Percentiles rank a stretch among this genome's conserved stretches.
Evolutionary conservation across 805 yeast species (phyloP).

Genomic region (Kodamaea nitidulidarum): DNA sequence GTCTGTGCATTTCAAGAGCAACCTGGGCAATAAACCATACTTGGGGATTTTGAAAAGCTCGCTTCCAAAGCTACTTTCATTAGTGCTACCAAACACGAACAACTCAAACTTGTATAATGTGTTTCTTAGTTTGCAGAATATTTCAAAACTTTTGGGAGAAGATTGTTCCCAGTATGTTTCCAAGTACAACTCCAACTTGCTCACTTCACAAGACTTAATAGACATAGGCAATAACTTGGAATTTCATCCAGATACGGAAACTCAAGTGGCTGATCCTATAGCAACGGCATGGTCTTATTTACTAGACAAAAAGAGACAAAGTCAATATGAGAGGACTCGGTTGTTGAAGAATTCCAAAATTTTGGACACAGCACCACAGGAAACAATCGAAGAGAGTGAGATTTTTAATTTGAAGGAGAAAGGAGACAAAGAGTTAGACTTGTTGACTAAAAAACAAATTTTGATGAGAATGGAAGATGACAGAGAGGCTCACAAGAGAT

Average conservation of each 20-base stretch:
- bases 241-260: slow-evolving; percentile 16
- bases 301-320: slow-evolving; percentile 43
- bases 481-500: slow-evolving; percentile 81
- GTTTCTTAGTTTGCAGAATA: slow-evolving; percentile 32
- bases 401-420: slow-evolving; percentile 23
- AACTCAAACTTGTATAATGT: slow-evolving; percentile 36
- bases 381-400: slow-evolving; percentile 21
- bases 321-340: slow-evolving; percentile 47
- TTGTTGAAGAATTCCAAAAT: slow-evolving; percentile 31
- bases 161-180: slow-evolving; percentile 23
- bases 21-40: slow-evolving; percentile 38
- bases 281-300: slow-evolving; percentile 46
- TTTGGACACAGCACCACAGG: slow-evolving; percentile 16
- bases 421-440: slow-evolving; percentile 16
- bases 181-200: slow-evolving; percentile 28
- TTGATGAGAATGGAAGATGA: slow-evolving; percentile 86
- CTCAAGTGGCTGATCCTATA: slow-evolving; percentile 11
- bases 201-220: slow-evolving; percentile 34
- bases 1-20: slow-evolving; percentile 31
- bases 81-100: slow-evolving; percentile 35
- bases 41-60: slow-evolving; percentile 29
- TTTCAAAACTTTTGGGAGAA: slow-evolving; percentile 33
- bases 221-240: slow-evolving; percentile 28
- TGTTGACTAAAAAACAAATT: slow-evolving; percentile 48
- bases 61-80: slow-evolving; percentile 31